A percentile compares a stretch with the other conserved stretches of the same genome.
These are phyloP conservation scores for Ambispora gerdemannii DNA, from an alignment of 192 early-diverging fungal species.

Conservation along the genomic window DNA sequence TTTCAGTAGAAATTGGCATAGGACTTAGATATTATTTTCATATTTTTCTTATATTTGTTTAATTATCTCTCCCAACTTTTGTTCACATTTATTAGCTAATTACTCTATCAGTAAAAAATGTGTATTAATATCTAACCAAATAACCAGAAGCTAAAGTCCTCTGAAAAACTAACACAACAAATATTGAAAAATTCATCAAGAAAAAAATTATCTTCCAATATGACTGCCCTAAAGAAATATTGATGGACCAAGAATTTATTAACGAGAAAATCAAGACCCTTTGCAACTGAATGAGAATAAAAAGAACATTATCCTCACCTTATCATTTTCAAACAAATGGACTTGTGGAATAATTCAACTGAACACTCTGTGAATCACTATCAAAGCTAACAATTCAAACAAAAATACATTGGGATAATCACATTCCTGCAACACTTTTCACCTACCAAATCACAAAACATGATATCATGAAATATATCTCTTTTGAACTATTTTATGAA, in stretches of 20 bases:
- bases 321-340: constrained; percentile 7
- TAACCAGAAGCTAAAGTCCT: constrained; percentile 33
- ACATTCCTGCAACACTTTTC: too few relatives aligned
- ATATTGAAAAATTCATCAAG: constrained; percentile 30
- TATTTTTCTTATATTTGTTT: too few relatives aligned
- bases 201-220: constrained; percentile 33
- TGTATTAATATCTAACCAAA: constrained; percentile 32
- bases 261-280: background rate
- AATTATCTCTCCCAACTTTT: too few relatives aligned
- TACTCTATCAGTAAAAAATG: too few relatives aligned
- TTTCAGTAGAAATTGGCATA: too few relatives aligned
- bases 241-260: constrained; percentile 32
- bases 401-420: background rate
- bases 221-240: constrained; percentile 29
- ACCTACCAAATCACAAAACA: background rate
- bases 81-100: too few relatives aligned
- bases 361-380: background rate
- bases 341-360: background rate
- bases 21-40: too few relatives aligned
- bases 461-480: background rate
- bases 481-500: background rate
- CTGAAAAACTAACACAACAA: constrained; percentile 16
- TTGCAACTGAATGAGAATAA: background rate
- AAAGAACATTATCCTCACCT: background rate
- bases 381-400: background rate